Evolutionary conservation across 176 grass and related monocot species (phyloP), one percentile per base, ranked within the genome.

Genomic region (Eremochloa ophiuroides): DNA sequence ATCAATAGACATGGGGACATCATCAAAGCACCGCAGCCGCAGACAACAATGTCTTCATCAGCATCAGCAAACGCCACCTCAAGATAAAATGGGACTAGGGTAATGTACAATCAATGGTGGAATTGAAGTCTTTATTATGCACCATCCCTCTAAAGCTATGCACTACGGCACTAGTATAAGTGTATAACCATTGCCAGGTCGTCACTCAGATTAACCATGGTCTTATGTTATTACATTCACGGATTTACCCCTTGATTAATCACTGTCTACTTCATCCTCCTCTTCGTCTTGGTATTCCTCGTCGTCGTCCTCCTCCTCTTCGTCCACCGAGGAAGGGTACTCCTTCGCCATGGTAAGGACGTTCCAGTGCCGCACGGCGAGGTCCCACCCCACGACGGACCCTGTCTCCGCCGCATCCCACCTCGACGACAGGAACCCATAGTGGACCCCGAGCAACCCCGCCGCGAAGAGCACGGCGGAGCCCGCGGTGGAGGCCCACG

Each of bases 391-490:
- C 10, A 86, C 11, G 38, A 77, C 0, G 16, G 73, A 89, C 25
- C 73, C 83, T n/a, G 8, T 48, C 79, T 82, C 83, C 39, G 28
- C 23, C 9, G 46, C 38, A 2, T 78, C 73, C 88, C 88, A 89
- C 58, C 88, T 86, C 67, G 83, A 86, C 23, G 83, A 89, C 44
- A 89, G 56, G 83, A 89, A 89, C 39, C 78, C 83, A 60, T 89
- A 89, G 66, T 89, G 88, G 38, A 71, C 80, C 0, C 83, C 78
- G 37, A 89, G 28, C n/a, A 86, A 14, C 23, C 78, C 88, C 6
- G 1, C 78, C 1, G 58, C 78, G 23, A 89, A 89, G 55, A 86
- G 29, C 44, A 44, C 17, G 35, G 78, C 78, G 12, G 83, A 89
- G 11, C 83, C 83, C 44, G 59, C 65, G 10, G 60, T 15, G 44